Percentiles rank a stretch among this genome's conserved stretches.
phyloP scores from a whole-genome alignment of 148 eudicot genomes.

The Chenopodium berlandieri region DNA sequence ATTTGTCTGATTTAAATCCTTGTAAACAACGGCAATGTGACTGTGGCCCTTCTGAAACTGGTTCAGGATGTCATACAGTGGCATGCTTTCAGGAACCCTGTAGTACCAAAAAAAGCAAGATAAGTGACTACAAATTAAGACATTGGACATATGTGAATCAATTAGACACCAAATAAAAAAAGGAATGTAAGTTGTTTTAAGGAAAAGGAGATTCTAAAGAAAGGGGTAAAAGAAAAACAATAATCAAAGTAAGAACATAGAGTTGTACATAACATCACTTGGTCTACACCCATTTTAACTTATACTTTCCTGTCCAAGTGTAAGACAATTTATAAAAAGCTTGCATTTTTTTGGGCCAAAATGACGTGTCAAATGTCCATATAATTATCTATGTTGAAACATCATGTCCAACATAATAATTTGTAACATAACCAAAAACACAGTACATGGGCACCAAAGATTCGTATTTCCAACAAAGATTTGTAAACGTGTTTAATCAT shows the following conservation, averaged over 20 bases:
- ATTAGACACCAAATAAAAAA: background rate
- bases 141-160: background rate
- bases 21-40: constrained; percentile 94
- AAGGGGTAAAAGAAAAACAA: background rate
- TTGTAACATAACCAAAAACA: background rate
- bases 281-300: background rate
- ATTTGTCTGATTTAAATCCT: constrained; percentile 57
- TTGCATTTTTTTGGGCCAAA: too few relatives aligned
- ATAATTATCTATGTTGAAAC: background rate
- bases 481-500: too few relatives aligned
- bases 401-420: background rate
- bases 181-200: background rate
- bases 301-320: background rate
- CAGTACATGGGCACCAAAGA: background rate
- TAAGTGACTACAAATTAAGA: background rate
- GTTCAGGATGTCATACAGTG: constrained; percentile 92
- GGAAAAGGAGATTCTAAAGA: background rate
- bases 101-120: constrained; percentile 17
- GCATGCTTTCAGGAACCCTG: constrained; percentile 93
- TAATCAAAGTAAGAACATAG: background rate
- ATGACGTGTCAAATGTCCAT: background rate
- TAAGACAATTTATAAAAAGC: background rate
- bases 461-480: background rate
- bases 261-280: background rate
- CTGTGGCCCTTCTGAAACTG: constrained; percentile 99